Evolutionary conservation across 306 rosid species (phyloP).

Genomic region (Citrullus colocynthis): DNA sequence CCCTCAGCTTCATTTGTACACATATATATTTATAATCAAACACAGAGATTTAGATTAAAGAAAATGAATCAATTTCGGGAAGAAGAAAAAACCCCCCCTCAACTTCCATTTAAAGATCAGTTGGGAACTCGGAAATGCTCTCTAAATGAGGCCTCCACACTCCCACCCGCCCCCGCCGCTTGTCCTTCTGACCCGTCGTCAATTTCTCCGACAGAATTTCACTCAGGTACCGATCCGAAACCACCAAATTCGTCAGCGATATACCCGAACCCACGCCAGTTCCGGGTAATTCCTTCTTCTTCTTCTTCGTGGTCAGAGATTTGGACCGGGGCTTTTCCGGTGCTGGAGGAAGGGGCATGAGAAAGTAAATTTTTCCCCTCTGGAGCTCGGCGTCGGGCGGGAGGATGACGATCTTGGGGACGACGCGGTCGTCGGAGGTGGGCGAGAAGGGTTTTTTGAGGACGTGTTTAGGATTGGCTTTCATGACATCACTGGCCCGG

Average conservation of each 20-base stretch:
- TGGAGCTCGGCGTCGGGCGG: conserved; percentile 89
- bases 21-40: conserved; percentile 5
- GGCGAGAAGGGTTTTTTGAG: conserved; percentile 70
- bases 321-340: conserved; percentile 18
- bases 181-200: conserved; percentile 51
- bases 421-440: conserved; percentile 25
- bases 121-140: conserved; percentile 77
- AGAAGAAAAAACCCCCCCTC: conserved; percentile 1
- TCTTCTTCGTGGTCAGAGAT: conserved; percentile 27
- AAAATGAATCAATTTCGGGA: background rate
- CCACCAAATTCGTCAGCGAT: conserved; percentile 29
- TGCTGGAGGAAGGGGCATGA: conserved; percentile 48
- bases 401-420: conserved; percentile 67
- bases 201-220: conserved; percentile 80
- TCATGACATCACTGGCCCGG: conserved; percentile 77
- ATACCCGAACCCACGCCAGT: conserved; percentile 7
- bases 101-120: conserved; percentile 12
- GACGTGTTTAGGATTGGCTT: conserved; percentile 71
- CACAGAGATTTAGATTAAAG: background rate
- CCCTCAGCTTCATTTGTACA: conserved; percentile 10
- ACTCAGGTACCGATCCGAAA: conserved; percentile 60
- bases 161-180: conserved; percentile 74
- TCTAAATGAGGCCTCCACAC: conserved; percentile 92
- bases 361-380: conserved; percentile 97
- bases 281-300: conserved; percentile 3